Evolutionary conservation across 2,329 filamentous ascomycete species (phyloP).

Genomic region (Tricladium varicosporioides): DNA sequence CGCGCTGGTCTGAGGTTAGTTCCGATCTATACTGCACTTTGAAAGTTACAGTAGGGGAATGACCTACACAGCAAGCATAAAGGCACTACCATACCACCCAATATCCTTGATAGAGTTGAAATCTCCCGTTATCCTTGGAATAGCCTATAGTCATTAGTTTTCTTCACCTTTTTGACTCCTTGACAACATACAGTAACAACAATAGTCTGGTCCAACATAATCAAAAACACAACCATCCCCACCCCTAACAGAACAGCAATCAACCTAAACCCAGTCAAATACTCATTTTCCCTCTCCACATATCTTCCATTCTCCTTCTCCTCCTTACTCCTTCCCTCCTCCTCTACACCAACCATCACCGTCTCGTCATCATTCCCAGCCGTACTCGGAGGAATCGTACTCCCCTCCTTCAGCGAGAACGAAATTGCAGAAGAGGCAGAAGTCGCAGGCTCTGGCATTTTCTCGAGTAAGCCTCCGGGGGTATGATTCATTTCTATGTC

Average conservation of each 20-base stretch:
- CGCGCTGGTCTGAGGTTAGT: conserved; percentile 1
- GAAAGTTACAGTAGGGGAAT: not conserved
- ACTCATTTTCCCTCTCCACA: not conserved
- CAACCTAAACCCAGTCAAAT: conserved; percentile 13
- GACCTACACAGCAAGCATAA: conserved; percentile 30
- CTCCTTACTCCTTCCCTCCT: not conserved
- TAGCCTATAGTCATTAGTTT: conserved; percentile 23
- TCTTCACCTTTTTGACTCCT: conserved; percentile 25
- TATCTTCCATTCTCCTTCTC: not conserved
- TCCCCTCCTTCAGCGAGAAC: no score
- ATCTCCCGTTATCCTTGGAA: conserved; percentile 38
- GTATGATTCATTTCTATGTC: no score
- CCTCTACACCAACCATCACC: no score
- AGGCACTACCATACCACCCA: conserved; percentile 38
- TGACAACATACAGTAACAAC: conserved; percentile 19
- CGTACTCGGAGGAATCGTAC: no score
- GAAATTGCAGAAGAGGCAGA: no score
- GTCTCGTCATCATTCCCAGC: no score
- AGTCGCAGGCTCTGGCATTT: no score
- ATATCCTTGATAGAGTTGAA: conserved; percentile 38
- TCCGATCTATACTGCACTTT: not conserved
- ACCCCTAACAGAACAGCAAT: conserved; percentile 17
- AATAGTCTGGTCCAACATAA: conserved; percentile 42
- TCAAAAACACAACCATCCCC: conserved; percentile 24
- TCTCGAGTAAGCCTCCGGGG: no score